Base-by-base conservation (phyloP, 1,139 yeast genomes). In the Diutina neorugosa region DNA sequence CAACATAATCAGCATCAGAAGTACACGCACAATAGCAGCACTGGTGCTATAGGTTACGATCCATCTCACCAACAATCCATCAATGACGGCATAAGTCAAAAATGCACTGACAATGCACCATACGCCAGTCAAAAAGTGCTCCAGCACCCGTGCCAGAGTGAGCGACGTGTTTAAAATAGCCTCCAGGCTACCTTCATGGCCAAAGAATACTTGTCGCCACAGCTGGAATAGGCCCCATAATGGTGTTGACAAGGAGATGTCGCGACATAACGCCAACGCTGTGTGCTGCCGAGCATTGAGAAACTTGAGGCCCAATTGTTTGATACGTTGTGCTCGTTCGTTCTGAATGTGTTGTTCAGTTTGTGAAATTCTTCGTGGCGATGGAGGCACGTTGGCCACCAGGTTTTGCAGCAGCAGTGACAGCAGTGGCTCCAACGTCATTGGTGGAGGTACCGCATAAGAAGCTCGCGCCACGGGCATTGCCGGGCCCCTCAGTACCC, bases 21-120 rank as follows among this genome's bases (percentile, higher is more conserved):
- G 71, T 74, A 90, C 88, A 53, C 98, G 73, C 21, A 91, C 78
- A 42, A 90, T 86, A 0, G 96, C 96, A 0, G 96, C 98, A 2
- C 86, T 76, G 0, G 91, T 84, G 57, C 89, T 86, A 65, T 91
- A 91, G 19, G 87, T 88, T 44, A 91, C 94, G 44, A 91, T 87
- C 95, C 98, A 93, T 51, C 98, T 74, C 21, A 89, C 86, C 84
- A 91, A 88, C 44, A 93, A 71, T 0, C 96, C 95, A 63, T 91
- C 97, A 44, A 91, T 71, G 4, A 89, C 90, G 1, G 91, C 81
- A 65, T 84, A 90, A 12, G 95, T 83, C 55, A 93, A 71, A 63
- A 89, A 89, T 2, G 90, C 90, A 1, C 95, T 81, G 6, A 93
- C 98, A 7, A 86, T 65, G 64, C 97, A 85, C 94, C 94, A 86